A percentile compares a stretch with the other conserved stretches of the same genome.
Evolutionary conservation across 306 rosid genomes (phyloP).

Genomic region (Corylus heterophylla): DNA sequence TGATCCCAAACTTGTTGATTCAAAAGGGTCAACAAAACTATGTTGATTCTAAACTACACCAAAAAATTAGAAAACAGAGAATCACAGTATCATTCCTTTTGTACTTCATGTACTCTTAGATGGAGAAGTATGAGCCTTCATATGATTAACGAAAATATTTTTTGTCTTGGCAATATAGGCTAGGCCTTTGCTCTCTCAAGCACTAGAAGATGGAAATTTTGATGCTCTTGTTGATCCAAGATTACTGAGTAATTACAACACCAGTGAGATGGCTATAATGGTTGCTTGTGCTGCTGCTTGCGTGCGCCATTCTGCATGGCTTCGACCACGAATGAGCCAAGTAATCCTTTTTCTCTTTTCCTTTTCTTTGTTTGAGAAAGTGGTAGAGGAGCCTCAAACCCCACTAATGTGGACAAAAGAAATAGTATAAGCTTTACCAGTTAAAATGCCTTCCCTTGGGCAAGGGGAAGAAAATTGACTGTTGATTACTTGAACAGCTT

Average conservation of each 20-base stretch:
- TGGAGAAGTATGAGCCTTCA: not conserved
- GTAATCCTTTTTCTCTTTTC: conserved; percentile 33
- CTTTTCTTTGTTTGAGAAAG: not conserved
- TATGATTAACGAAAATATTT: not conserved
- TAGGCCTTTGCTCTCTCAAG: conserved; percentile 75
- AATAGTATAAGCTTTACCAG: too few species aligned
- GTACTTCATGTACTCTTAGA: not conserved
- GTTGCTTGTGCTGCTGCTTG: conserved; percentile 92
- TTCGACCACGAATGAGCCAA: conserved; percentile 95
- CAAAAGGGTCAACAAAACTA: too few species aligned
- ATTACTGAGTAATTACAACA: conserved; percentile 60
- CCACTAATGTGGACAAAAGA: not conserved
- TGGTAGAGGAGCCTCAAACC: not conserved
- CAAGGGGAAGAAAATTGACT: not conserved
- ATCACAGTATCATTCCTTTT: too few species aligned
- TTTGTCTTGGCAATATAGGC: conserved; percentile 54
- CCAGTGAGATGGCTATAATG: conserved; percentile 72
- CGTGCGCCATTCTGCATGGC: conserved; percentile 90
- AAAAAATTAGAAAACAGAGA: too few species aligned
- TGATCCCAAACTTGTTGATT: too few species aligned
- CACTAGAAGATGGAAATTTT: conserved; percentile 62
- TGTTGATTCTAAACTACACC: too few species aligned
- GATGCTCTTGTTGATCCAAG: conserved; percentile 72
- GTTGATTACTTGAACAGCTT: not conserved
- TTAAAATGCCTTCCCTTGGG: not conserved